A percentile compares a stretch with the other conserved stretches of the same genome.
Conservation (phyloP, 257 asterid genomes). For the Cynanchum wilfordii region DNA sequence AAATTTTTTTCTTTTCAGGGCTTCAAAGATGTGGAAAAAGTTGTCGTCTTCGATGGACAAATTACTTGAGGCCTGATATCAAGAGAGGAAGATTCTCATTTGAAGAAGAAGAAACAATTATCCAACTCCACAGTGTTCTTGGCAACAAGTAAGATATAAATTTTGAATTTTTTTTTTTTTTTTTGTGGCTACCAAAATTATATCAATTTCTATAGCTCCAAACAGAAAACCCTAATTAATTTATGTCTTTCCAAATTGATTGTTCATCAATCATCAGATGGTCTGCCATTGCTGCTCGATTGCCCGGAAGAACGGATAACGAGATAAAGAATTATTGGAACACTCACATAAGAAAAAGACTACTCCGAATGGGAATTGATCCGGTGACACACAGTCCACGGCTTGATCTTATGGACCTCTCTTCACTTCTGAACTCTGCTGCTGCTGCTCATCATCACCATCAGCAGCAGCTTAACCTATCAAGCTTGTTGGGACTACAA, state of each 20-base stretch:
- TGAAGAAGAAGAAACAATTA: constrained; percentile 78
- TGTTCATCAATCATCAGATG: constrained; percentile 44
- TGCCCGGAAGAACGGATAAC: constrained; percentile 82
- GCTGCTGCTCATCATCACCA: too few species aligned
- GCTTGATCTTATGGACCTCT: constrained; percentile 55
- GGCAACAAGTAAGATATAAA: constrained; percentile 67
- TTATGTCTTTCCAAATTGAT: not conserved
- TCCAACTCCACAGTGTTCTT: constrained; percentile 74
- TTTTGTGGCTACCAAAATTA: too few species aligned
- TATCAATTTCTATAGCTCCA: too few species aligned
- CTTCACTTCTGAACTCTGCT: constrained; percentile 50
- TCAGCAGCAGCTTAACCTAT: constrained; percentile 42
- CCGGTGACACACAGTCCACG: constrained; percentile 87
- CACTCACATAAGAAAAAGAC: constrained; percentile 73
- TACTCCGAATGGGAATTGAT: constrained; percentile 64
- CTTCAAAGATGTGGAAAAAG: constrained; percentile 85
- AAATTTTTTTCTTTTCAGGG: constrained; percentile 26
- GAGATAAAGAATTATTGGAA: constrained; percentile 91
- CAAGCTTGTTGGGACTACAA: constrained; percentile 59
- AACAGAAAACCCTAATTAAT: not conserved
- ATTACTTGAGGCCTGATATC: constrained; percentile 78
- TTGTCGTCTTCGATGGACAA: constrained; percentile 82
- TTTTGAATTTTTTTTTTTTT: too few species aligned
- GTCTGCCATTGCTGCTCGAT: constrained; percentile 80
- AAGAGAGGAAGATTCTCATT: constrained; percentile 81